phyloP scores from a whole-genome alignment of 768 basidiomycete genomes.

The Infundibulicybe gibba region DNA sequence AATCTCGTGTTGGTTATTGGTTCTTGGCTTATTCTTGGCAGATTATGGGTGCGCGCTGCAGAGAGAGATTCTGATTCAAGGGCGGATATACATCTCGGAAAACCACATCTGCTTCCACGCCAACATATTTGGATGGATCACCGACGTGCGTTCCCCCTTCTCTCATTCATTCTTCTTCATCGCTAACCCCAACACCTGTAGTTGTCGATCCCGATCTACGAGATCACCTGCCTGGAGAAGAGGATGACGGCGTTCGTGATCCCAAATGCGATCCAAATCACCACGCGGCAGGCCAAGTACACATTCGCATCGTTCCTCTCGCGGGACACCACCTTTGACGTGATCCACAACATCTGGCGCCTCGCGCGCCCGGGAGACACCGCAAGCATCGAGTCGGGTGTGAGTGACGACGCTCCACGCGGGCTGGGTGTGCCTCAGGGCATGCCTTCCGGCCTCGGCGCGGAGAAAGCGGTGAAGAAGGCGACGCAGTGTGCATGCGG shows the following conservation, averaged over 20 bases:
- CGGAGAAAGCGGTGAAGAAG: constrained; percentile 31
- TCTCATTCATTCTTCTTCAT: constrained; percentile 10
- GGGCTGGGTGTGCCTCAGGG: constrained; percentile 14
- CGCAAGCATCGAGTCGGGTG: constrained; percentile 29
- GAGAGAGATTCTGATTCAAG: constrained; percentile 95
- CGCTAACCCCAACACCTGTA: constrained; percentile 27
- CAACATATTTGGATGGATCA: constrained; percentile 99
- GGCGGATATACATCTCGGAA: constrained; percentile 94
- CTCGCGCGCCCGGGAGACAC: constrained; percentile 73
- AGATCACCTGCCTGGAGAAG: constrained; percentile 87
- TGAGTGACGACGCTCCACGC: constrained; percentile 12
- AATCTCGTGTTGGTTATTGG: constrained; percentile 9
- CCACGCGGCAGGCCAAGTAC: constrained; percentile 81
- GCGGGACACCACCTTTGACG: constrained; percentile 93
- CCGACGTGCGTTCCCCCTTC: constrained; percentile 62
- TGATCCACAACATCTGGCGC: constrained; percentile 94
- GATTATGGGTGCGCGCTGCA: constrained; percentile 98
- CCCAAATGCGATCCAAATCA: constrained; percentile 91
- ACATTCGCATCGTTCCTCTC: constrained; percentile 96
- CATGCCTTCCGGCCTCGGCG: constrained; percentile 3
- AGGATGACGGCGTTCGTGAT: constrained; percentile 98
- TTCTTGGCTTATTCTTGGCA: constrained; percentile 24
- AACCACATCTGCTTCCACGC: constrained; percentile 99
- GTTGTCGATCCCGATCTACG: constrained; percentile 86
- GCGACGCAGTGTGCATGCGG: constrained; percentile 75